Conservation (phyloP, 2,329 filamentous ascomycete species). For the Sclerotinia spermophila region DNA sequence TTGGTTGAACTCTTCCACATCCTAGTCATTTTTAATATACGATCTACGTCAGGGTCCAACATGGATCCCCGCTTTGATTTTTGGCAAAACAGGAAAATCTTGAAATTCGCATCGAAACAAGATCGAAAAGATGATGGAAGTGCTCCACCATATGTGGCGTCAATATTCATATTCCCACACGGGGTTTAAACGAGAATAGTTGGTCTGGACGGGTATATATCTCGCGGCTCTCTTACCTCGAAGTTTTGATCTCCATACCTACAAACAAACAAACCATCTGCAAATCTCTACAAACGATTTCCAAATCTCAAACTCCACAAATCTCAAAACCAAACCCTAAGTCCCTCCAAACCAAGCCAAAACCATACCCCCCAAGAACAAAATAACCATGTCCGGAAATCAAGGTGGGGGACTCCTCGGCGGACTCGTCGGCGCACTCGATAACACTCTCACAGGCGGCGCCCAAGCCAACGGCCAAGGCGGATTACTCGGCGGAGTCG, state of each 20-base stretch:
- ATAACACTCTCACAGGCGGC: slow-evolving; percentile 41
- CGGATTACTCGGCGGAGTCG: slow-evolving; percentile 39
- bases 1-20: not conserved
- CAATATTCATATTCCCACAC: slow-evolving; percentile 5
- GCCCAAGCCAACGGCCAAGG: slow-evolving; percentile 40
- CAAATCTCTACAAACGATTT: not conserved
- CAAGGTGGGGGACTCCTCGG: slow-evolving; percentile 20
- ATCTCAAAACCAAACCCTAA: not conserved
- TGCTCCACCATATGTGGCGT: slow-evolving; percentile 10
- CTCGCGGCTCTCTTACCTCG: not conserved
- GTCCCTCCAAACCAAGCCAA: not conserved
- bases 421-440: slow-evolving; percentile 35
- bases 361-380: not conserved
- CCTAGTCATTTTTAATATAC: slow-evolving; percentile 4
- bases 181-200: not conserved
- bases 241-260: not conserved
- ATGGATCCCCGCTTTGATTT: slow-evolving; percentile 12
- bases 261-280: not conserved
- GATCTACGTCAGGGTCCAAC: slow-evolving; percentile 14
- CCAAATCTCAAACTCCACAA: not conserved
- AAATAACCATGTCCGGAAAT: slow-evolving; percentile 14
- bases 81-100: slow-evolving; percentile 1
- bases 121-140: slow-evolving; percentile 8
- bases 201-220: not conserved
- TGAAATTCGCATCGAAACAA: not conserved